A percentile compares a stretch with the other conserved stretches of the same genome.
phyloP scores from a whole-genome alignment of 75 land plant species.

The Cupressus sempervirens region DNA sequence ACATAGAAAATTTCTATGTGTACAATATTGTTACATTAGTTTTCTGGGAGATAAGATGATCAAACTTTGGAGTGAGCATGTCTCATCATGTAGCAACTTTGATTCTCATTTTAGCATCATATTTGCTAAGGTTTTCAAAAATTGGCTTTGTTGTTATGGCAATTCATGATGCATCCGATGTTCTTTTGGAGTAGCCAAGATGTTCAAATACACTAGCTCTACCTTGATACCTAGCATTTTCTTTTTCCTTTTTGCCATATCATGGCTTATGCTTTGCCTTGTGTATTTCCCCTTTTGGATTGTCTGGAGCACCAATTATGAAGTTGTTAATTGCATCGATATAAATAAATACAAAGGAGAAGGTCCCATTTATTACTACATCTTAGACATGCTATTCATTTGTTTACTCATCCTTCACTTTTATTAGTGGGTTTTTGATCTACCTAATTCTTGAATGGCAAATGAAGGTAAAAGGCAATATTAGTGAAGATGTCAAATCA shows the following conservation, averaged over 20 bases:
- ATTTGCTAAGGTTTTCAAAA: constrained; percentile 49
- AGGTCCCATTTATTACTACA: constrained; percentile 36
- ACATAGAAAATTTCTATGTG: too few species aligned
- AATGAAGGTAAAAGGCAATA: constrained; percentile 26
- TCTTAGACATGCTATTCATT: constrained; percentile 33
- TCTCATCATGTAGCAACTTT: too few species aligned
- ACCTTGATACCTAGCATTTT: constrained; percentile 26
- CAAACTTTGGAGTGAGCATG: too few species aligned
- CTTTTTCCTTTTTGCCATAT: constrained; percentile 33
- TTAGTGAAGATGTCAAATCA: constrained; percentile 43
- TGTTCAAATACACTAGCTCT: constrained; percentile 35
- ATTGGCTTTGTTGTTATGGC: constrained; percentile 45
- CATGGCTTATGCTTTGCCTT: constrained; percentile 42
- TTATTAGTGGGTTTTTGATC: constrained; percentile 45
- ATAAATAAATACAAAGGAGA: constrained; percentile 10
- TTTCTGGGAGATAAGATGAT: too few species aligned
- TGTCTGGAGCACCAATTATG: constrained; percentile 26
- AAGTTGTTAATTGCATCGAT: constrained; percentile 10
- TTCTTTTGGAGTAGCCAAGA: constrained; percentile 32
- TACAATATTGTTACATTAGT: too few species aligned
- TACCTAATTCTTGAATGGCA: constrained; percentile 31
- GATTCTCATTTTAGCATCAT: too few species aligned
- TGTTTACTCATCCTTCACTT: constrained; percentile 34
- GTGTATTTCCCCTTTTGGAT: too few species aligned
- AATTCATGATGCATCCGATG: constrained; percentile 42